A percentile compares a stretch with the other conserved stretches of the same genome.
Evolutionary conservation across 345 rosid species (phyloP).

Genomic region (Rhizophora apiculata): DNA sequence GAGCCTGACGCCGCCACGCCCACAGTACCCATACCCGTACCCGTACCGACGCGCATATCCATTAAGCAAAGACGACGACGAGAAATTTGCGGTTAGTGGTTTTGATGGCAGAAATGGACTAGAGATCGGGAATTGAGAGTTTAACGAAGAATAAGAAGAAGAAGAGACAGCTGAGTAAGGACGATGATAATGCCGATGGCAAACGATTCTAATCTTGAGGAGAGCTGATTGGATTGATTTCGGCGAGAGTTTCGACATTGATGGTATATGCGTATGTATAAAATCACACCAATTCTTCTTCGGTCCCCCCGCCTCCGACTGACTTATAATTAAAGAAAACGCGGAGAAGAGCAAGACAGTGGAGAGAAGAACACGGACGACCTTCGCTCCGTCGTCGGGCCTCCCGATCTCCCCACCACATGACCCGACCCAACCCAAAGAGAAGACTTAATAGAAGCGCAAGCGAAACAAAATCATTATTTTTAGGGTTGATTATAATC

Average conservation of each 20-base stretch:
- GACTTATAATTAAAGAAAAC: no score
- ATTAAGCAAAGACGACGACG: not conserved
- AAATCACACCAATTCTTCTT: no score
- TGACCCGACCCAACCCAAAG: no score
- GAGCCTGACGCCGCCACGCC: constrained; percentile 24
- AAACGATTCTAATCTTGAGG: constrained; percentile 30
- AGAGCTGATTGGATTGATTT: constrained; percentile 37
- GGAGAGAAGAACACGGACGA: no score
- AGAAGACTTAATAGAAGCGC: no score
- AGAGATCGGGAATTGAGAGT: constrained; percentile 19
- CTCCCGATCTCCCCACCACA: no score
- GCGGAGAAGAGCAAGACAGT: no score
- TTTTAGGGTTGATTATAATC: no score
- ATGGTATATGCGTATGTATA: not conserved
- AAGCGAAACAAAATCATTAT: no score
- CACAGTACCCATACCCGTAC: not conserved
- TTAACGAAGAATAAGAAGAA: not conserved
- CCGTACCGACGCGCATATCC: not conserved
- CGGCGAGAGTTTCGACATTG: constrained; percentile 46
- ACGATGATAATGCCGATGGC: constrained; percentile 11
- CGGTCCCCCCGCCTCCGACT: no score
- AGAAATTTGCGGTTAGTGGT: constrained; percentile 31
- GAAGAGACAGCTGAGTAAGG: constrained; percentile 18
- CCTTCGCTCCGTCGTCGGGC: no score
- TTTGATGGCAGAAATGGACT: constrained; percentile 27